A percentile compares a stretch with the other conserved stretches of the same genome.
Conservation (phyloP, 179 eudicot species). For the Silene coronaria region DNA sequence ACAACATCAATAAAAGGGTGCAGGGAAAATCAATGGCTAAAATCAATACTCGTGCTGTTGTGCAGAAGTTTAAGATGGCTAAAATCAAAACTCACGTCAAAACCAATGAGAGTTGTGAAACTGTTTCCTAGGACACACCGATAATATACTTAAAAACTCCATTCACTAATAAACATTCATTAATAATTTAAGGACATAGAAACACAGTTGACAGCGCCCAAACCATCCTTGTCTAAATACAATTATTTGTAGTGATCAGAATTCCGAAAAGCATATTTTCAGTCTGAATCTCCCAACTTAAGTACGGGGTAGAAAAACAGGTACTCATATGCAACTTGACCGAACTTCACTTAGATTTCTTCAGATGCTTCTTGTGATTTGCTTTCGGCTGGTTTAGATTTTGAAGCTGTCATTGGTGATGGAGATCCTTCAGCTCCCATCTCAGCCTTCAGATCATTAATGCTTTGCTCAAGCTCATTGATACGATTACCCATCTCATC, state of each 20-base stretch:
- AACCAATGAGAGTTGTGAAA: background rate
- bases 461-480: slow-evolving; percentile 83
- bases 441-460: slow-evolving; percentile 73
- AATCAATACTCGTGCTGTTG: too few species aligned
- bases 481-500: slow-evolving; percentile 96
- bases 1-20: too few species aligned
- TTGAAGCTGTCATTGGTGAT: slow-evolving; percentile 50
- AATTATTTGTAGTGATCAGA: background rate
- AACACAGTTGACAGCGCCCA: background rate
- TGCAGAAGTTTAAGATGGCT: too few species aligned
- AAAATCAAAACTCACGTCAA: background rate
- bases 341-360: slow-evolving; percentile 21
- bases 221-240: background rate
- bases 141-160: background rate
- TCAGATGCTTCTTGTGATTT: slow-evolving; percentile 41
- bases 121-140: background rate
- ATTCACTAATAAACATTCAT: background rate
- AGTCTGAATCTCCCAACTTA: slow-evolving; percentile 3
- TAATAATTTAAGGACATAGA: background rate
- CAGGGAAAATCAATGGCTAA: too few species aligned
- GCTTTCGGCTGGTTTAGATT: slow-evolving; percentile 35
- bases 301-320: background rate
- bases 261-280: background rate
- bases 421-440: slow-evolving; percentile 89
- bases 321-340: slow-evolving; percentile 13